A percentile compares a stretch with the other conserved stretches of the same genome.
Conservation (phyloP, 2,329 filamentous ascomycete genomes). For the Stylonectria norvegica region DNA sequence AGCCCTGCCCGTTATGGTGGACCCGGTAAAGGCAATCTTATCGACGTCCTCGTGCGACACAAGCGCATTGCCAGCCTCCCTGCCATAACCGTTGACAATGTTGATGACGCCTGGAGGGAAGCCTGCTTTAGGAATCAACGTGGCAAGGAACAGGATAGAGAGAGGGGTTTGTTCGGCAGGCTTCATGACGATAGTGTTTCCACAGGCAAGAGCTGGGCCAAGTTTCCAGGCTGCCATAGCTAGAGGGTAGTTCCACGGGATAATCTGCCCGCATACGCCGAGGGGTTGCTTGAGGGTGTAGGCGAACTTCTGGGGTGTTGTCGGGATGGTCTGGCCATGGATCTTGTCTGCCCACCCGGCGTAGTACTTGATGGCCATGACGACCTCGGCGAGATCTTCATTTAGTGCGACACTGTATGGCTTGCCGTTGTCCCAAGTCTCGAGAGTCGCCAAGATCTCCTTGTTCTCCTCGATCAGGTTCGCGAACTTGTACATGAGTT, state of each 20-base stretch:
- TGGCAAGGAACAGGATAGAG: conserved; percentile 57
- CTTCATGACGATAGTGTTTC: conserved; percentile 59
- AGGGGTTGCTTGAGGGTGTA: conserved; percentile 68
- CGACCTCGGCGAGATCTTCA: conserved; percentile 54
- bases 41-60: conserved; percentile 62
- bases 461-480: conserved; percentile 64
- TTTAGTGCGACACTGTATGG: conserved; percentile 60
- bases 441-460: conserved; percentile 43
- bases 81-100: conserved; percentile 64
- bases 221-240: conserved; percentile 72
- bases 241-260: conserved; percentile 72
- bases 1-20: conserved; percentile 61
- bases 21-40: conserved; percentile 72
- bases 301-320: conserved; percentile 59
- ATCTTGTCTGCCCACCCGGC: conserved; percentile 71
- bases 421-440: conserved; percentile 75
- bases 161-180: conserved; percentile 61
- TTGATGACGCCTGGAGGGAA: conserved; percentile 73
- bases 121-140: conserved; percentile 63
- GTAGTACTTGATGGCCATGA: conserved; percentile 56
- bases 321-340: conserved; percentile 66
- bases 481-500: conserved; percentile 65
- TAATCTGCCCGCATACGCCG: conserved; percentile 66
- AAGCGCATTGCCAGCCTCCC: conserved; percentile 62
- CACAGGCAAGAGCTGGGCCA: conserved; percentile 60